Evolutionary conservation across 169 alveolate species (phyloP), one percentile per base, ranked within the genome.

Genomic region (Amoebophrya sp.): DNA sequence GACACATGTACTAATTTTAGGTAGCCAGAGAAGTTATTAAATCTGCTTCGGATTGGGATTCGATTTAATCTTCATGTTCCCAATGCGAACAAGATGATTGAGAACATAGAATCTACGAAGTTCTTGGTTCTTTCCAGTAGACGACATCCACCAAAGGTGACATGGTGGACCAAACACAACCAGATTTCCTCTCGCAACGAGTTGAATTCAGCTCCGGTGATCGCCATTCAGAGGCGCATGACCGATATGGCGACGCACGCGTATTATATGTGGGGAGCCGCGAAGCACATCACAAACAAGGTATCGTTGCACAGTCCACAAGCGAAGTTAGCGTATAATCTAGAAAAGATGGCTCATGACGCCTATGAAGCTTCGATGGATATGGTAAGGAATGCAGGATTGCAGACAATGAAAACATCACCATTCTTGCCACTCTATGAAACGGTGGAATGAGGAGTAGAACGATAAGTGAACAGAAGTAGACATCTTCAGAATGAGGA

Each of bases 201-300:
- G 76, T 53, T 53, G 76, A 53, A 53, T 23, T 23, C 10, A 23
- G 23, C n/a, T 53, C n/a, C 10, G n/a, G n/a, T 36, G 36, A 36
- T 65, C 2, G 36, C 18, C 36, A 29, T 65, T 10, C 33, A 26
- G 36, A 6, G 18, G 36, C 83, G 83, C 83, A 65, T 65, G 36
- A 65, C 83, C 39, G 83, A 65, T 36, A 65, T 65, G 83, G 83
- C 83, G 2, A 65, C 83, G 26, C 83, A 65, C 83, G 83, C 83
- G 38, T 65, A 65, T 18, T 65, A 65, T 36, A 12, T 65, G 83
- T 65, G 83, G 65, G n/a, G n/a, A n/a, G n/a, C n/a, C n/a, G n/a
- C n/a, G 29, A 47, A 47, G 65, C 65, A 18, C 65, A 47, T 47
- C 65, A 47, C 65, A 47, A 47, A 6, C 65, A n/a, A n/a, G n/a